Evolutionary conservation across 257 asterid species (phyloP).

Genomic region (Verbena officinalis): DNA sequence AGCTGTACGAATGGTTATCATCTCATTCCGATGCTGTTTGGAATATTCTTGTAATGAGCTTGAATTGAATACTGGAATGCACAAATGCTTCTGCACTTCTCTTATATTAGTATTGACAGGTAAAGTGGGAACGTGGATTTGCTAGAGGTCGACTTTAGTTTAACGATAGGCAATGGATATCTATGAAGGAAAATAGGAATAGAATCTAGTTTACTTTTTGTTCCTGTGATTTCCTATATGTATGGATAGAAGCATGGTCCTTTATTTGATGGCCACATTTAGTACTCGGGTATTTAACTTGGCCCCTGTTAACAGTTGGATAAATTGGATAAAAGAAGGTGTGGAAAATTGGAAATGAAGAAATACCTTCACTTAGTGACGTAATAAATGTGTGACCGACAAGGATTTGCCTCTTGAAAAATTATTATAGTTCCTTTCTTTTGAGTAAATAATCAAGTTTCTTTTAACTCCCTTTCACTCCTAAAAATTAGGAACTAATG

Average conservation of each 20-base stretch:
- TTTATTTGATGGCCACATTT: not conserved
- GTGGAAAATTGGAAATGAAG: not conserved
- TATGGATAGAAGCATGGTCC: constrained; percentile 12
- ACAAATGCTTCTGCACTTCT: not conserved
- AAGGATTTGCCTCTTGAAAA: not conserved
- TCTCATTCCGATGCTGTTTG: constrained; percentile 15
- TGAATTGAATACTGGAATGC: constrained; percentile 14
- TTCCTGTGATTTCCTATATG: not conserved
- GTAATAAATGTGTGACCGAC: not conserved
- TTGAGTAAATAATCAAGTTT: not conserved
- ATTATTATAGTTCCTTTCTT: constrained; percentile 3
- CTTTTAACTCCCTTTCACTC: not conserved
- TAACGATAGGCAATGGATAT: not conserved
- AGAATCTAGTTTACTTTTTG: not conserved
- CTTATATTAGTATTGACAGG: not conserved
- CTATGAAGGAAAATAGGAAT: not conserved
- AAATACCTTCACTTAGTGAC: not conserved
- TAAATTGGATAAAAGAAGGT: constrained; percentile 5
- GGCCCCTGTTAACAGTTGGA: not conserved
- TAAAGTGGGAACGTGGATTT: too few species aligned
- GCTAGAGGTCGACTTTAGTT: not conserved
- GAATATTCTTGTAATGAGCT: constrained; percentile 20
- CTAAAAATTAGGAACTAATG: constrained; percentile 18
- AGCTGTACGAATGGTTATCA: constrained; percentile 8
- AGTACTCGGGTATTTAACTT: not conserved